Percentiles rank a stretch among this genome's conserved stretches.
Conservation (phyloP, 1,139 yeast species). For the Kodamaea plutei region DNA sequence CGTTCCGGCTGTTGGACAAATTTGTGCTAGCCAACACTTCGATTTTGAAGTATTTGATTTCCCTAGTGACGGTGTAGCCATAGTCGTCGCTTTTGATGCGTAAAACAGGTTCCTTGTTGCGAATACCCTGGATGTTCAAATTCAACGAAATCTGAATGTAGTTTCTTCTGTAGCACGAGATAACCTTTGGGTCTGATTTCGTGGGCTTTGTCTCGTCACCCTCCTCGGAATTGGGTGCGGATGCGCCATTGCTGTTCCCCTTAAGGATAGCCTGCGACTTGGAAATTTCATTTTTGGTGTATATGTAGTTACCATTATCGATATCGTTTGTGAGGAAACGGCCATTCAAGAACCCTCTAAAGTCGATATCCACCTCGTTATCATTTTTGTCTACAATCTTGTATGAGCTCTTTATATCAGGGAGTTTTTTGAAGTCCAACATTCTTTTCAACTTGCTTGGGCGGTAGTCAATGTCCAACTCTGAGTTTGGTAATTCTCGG, state of each 20-base stretch:
- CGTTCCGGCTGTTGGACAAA: slow-evolving; percentile 24
- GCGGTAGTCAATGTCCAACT: slow-evolving; percentile 24
- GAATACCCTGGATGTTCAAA: slow-evolving; percentile 32
- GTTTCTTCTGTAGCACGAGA: slow-evolving; percentile 46
- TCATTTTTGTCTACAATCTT: slow-evolving; percentile 31
- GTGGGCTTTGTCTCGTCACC: slow-evolving; percentile 4
- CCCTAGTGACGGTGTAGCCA: slow-evolving; percentile 34
- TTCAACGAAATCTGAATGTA: slow-evolving; percentile 37
- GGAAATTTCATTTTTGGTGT: slow-evolving; percentile 16
- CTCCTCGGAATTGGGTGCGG: background rate
- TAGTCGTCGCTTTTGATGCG: slow-evolving; percentile 33
- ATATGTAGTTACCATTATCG: slow-evolving; percentile 37
- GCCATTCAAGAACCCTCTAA: slow-evolving; percentile 41
- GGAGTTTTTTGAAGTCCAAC: slow-evolving; percentile 27
- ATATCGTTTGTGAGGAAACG: slow-evolving; percentile 41
- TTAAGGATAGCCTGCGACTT: slow-evolving; percentile 1
- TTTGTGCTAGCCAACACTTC: slow-evolving; percentile 38
- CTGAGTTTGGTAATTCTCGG: slow-evolving; percentile 10
- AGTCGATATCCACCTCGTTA: slow-evolving; percentile 18
- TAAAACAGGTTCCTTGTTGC: slow-evolving; percentile 23
- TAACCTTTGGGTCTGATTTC: slow-evolving; percentile 31
- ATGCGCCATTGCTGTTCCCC: too few relatives aligned
- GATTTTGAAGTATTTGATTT: slow-evolving; percentile 37
- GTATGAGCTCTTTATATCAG: slow-evolving; percentile 18
- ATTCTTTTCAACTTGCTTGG: slow-evolving; percentile 25